A percentile compares a stretch with the other conserved stretches of the same genome.
Conservation (phyloP, 805 yeast species). For the Schwanniomyces vanrijiae region DNA sequence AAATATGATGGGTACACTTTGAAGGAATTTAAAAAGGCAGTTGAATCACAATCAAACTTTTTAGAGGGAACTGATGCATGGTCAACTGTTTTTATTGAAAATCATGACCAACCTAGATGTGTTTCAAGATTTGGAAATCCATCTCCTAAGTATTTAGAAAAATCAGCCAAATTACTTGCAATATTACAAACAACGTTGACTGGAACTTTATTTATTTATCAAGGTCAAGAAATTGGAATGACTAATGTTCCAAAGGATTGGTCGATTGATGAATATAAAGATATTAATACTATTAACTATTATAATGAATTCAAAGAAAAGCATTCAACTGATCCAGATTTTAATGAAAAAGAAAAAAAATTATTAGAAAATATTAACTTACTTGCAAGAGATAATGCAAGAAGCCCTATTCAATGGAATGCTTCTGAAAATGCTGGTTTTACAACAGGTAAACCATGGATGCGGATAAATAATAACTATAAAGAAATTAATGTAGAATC, state of each 20-base stretch:
- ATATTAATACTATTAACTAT: constrained; percentile 47
- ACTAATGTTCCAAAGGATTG: constrained; percentile 47
- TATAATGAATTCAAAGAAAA: constrained; percentile 30
- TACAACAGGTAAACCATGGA: constrained; percentile 53
- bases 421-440: constrained; percentile 46
- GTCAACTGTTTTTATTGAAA: constrained; percentile 55
- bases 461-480: constrained; percentile 50
- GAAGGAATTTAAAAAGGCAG: constrained; percentile 41
- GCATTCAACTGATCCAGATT: constrained; percentile 20
- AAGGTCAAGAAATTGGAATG: constrained; percentile 64
- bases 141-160: constrained; percentile 29
- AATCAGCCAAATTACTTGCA: constrained; percentile 50
- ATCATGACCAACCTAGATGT: constrained; percentile 60
- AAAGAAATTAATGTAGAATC: constrained; percentile 47
- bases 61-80: constrained; percentile 56
- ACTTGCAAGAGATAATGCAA: constrained; percentile 53
- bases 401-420: constrained; percentile 61
- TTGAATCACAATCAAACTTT: constrained; percentile 33
- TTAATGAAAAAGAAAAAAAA: constrained; percentile 18
- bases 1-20: constrained; percentile 31
- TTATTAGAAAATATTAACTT: constrained; percentile 35
- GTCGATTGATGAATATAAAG: constrained; percentile 51
- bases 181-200: constrained; percentile 46
- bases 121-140: constrained; percentile 54
- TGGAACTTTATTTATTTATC: constrained; percentile 59